Base-by-base conservation (phyloP, 1,284 basidiomycete genomes). In the Pyrrhoderma lamaoense region DNA sequence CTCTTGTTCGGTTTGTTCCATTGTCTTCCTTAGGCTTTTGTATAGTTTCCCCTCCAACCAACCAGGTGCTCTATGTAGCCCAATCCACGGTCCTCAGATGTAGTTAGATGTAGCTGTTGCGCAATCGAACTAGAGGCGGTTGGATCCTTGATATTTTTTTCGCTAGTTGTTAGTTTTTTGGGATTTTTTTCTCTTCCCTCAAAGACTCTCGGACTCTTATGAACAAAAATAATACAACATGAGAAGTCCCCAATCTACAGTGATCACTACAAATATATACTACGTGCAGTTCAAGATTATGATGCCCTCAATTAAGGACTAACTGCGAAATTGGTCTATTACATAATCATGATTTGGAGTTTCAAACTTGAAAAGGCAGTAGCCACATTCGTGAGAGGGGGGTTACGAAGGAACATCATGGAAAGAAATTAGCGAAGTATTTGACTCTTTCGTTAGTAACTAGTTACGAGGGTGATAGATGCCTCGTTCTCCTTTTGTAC, bases 101-200 rank as follows among this genome's bases (percentile, higher is more conserved):
- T 31, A 31, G 27, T 31, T 31, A 31, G 27, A 31, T 31, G 27
- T 31, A 31, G 27, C 27, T 42, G 23, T 53, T 53, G 52, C 44
- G 47, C 18, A 48, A 53, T 47, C 35, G 52, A 53, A 49, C 52
- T 48, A 48, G 52, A 53, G 52, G 52, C 42, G 42, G 52, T 49
- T 42, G 52, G 52, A 53, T 53, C 52, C 52, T 44, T 37, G 35
- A 31, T 11, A 5, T 31, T 31, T 31, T 5, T 11, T 31, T 31
- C 11, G 5, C 7, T 31, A 5, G 27, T 31, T 31, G 27, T 31
- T 31, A 5, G 5, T 31, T 31, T 31, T 11, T 31, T 31, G 14
- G 3, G 13, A 42, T 19, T 3, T 42, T 18, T n/a, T 18, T 42
- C 19, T 25, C 42, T 42, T 42, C 25, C 42, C 42, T 3, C 8